Evolutionary conservation across 441 rosid genomes (phyloP).

Genomic region (Pelargonium citronellum): DNA sequence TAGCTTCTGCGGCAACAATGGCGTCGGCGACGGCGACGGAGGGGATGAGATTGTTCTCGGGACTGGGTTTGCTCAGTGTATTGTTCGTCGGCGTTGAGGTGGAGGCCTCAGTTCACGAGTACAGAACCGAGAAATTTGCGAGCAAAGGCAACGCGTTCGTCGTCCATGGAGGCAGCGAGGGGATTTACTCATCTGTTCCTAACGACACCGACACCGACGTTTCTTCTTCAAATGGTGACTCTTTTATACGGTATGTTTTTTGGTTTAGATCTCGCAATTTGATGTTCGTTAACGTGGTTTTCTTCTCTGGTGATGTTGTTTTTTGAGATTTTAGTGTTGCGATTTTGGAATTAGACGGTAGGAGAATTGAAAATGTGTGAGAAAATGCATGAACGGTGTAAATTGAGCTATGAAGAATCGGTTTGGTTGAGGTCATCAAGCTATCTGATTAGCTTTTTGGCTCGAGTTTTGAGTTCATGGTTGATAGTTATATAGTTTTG

Average conservation of each 20-base stretch:
- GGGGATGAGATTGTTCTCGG: slow-evolving; percentile 13
- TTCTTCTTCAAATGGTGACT: slow-evolving; percentile 36
- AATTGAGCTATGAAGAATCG: not conserved
- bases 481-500: not conserved
- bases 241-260: slow-evolving; percentile 61
- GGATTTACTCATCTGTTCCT: slow-evolving; percentile 66
- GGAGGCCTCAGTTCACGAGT: slow-evolving; percentile 79
- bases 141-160: slow-evolving; percentile 84
- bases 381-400: not conserved
- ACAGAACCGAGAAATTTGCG: slow-evolving; percentile 58
- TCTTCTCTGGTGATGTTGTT: not conserved
- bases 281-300: not conserved
- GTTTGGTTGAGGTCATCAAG: not conserved
- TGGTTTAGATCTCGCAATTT: not conserved
- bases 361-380: not conserved
- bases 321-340: not conserved
- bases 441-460: slow-evolving; percentile 2
- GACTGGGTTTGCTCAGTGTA: slow-evolving; percentile 27
- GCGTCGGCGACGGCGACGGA: not conserved
- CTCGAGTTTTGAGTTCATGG: not conserved
- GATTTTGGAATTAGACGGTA: not conserved
- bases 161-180: slow-evolving; percentile 89
- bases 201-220: slow-evolving; percentile 26
- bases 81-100: slow-evolving; percentile 20
- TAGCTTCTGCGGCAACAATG: slow-evolving; percentile 11